These are phyloP conservation scores for Cladophialophora psammophila DNA, from an alignment of 2,329 filamentous ascomycete genomes.

Conservation along the genomic window DNA sequence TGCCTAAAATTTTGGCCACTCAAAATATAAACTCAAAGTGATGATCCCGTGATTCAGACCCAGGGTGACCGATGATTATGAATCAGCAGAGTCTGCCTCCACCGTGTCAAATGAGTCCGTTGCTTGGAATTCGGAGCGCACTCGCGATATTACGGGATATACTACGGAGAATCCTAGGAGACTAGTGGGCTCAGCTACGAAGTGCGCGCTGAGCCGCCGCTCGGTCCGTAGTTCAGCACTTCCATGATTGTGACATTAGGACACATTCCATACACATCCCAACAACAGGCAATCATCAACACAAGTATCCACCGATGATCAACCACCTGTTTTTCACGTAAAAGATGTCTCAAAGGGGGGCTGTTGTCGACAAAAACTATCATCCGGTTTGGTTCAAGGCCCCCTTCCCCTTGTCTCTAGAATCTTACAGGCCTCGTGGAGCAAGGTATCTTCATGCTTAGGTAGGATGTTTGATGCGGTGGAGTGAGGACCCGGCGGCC, in stretches of 20 bases:
- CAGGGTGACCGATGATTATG: too few relatives aligned
- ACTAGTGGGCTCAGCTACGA: too few relatives aligned
- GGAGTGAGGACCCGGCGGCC: not conserved
- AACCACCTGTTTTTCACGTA: constrained; percentile 3
- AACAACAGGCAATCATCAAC: not conserved
- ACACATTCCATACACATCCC: not conserved
- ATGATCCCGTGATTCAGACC: too few relatives aligned
- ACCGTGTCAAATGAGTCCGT: too few relatives aligned
- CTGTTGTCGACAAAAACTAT: not conserved
- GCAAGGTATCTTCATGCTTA: not conserved
- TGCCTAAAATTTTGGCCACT: constrained; percentile 10
- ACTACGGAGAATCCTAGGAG: too few relatives aligned
- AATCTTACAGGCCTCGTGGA: not conserved
- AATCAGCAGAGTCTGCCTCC: too few relatives aligned
- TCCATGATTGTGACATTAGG: not conserved
- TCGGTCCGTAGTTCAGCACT: not conserved
- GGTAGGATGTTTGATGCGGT: constrained; percentile 6
- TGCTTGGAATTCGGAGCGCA: too few relatives aligned
- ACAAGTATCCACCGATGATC: not conserved
- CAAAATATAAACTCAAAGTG: not conserved
- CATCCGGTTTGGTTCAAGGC: not conserved
- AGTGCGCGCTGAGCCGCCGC: too few relatives aligned
- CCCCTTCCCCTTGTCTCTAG: not conserved
- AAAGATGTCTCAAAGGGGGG: not conserved
- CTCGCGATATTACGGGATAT: too few relatives aligned